These are phyloP conservation scores for Elaeis oleifera DNA, from an alignment of 202 grass and related monocot genomes.

Conservation along the genomic window DNA sequence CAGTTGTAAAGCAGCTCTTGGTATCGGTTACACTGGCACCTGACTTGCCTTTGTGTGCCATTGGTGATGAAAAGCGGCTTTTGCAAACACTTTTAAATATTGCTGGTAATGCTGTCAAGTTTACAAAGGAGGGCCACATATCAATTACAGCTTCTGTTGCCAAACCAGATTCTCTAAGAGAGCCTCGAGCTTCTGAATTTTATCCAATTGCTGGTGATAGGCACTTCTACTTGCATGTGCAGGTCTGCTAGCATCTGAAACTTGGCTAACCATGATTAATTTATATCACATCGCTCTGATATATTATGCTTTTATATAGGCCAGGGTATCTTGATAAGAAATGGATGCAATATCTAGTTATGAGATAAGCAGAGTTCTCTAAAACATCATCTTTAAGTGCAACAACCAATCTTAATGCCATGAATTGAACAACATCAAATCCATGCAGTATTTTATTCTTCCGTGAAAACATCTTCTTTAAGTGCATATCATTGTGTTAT, in stretches of 20 bases:
- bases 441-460: too few relatives aligned
- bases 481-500: background rate
- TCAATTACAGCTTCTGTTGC: slow-evolving; percentile 12
- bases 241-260: background rate
- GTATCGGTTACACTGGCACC: background rate
- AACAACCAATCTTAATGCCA: too few relatives aligned
- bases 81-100: slow-evolving; percentile 4
- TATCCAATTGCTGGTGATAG: background rate
- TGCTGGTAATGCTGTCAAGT: slow-evolving; percentile 20
- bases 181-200: background rate
- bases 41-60: slow-evolving; percentile 9
- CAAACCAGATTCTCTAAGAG: slow-evolving; percentile 8
- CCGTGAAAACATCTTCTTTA: too few relatives aligned
- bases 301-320: background rate
- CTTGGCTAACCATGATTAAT: background rate
- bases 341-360: too few relatives aligned
- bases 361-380: too few relatives aligned
- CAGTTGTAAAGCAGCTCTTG: slow-evolving; percentile 6
- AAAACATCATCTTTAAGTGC: too few relatives aligned
- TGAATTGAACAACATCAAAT: too few relatives aligned
- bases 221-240: slow-evolving; percentile 13
- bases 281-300: background rate
- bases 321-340: background rate
- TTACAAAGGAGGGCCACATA: slow-evolving; percentile 16
- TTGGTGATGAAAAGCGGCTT: slow-evolving; percentile 16